These are phyloP conservation scores for Protomyces gravidus DNA, from an alignment of 1,139 yeast species.

Conservation along the genomic window DNA sequence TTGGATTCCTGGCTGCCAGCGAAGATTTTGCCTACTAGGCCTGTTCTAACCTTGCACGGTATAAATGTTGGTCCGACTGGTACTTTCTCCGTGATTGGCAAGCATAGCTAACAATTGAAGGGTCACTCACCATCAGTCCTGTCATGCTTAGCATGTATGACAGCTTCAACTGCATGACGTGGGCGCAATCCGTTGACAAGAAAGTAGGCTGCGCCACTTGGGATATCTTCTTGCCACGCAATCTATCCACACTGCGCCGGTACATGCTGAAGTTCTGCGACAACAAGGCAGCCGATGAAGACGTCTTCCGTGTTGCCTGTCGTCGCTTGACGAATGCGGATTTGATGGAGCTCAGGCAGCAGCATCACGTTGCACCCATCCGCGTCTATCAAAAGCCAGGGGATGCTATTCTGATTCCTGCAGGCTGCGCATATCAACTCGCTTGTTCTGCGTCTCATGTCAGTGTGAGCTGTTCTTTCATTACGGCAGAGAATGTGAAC, in stretches of 20 bases:
- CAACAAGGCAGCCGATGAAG: constrained; percentile 25
- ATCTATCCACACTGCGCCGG: constrained; percentile 27
- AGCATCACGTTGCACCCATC: constrained; percentile 30
- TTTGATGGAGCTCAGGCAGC: constrained; percentile 24
- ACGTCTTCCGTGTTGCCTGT: constrained; percentile 33
- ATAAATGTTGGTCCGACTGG: too few species aligned
- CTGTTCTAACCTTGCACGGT: background rate
- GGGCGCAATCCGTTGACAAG: background rate
- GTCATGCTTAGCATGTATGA: constrained; percentile 34
- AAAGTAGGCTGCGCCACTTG: constrained; percentile 31
- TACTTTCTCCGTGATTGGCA: too few species aligned
- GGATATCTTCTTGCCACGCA: constrained; percentile 33
- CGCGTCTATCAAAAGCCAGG: constrained; percentile 34
- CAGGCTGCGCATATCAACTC: constrained; percentile 35
- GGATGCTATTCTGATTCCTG: constrained; percentile 35
- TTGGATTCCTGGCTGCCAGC: constrained; percentile 32
- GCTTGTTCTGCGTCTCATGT: constrained; percentile 32
- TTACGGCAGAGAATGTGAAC: constrained; percentile 33
- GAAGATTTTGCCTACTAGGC: constrained; percentile 13
- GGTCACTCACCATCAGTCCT: background rate
- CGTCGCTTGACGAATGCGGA: constrained; percentile 31
- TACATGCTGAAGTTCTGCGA: constrained; percentile 18
- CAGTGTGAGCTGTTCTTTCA: constrained; percentile 32
- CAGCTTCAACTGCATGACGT: constrained; percentile 32
- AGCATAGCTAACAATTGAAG: background rate